These are phyloP conservation scores for Ogataea siamensis DNA, from an alignment of 805 yeast species.

Conservation along the genomic window DNA sequence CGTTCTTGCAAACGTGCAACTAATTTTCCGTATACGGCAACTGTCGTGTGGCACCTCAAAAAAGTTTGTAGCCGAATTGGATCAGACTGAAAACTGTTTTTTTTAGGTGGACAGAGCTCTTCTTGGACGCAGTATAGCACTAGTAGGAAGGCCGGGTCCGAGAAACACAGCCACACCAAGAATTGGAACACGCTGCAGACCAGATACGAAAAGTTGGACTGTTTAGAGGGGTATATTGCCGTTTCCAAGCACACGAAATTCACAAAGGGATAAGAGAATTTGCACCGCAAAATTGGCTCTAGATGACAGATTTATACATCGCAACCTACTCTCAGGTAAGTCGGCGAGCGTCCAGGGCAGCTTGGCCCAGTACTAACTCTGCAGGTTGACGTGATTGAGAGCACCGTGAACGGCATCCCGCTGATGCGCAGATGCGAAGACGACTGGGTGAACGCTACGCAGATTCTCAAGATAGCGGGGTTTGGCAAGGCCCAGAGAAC, in stretches of 20 bases:
- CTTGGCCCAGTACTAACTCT: conserved; percentile 1
- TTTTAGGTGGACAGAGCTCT: conserved; percentile 6
- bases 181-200: too few relatives aligned
- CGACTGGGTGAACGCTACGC: conserved; percentile 92
- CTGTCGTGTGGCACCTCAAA: conserved; percentile 12
- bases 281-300: conserved; percentile 1
- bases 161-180: not conserved
- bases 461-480: conserved; percentile 72
- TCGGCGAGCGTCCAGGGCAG: conserved; percentile 6
- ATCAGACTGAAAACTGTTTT: conserved; percentile 13
- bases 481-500: conserved; percentile 80
- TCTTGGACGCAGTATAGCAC: not conserved
- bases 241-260: not conserved
- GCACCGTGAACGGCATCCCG: conserved; percentile 67
- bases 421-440: conserved; percentile 88
- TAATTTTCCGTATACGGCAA: conserved; percentile 19
- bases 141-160: not conserved
- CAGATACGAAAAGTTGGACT: too few relatives aligned
- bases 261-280: conserved; percentile 5
- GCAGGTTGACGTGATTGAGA: conserved; percentile 52
- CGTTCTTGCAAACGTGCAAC: conserved; percentile 2
- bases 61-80: conserved; percentile 12
- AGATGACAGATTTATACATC: conserved; percentile 33
- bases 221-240: not conserved
- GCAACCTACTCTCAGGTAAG: conserved; percentile 47